Percentiles rank a stretch among this genome's conserved stretches.
These are phyloP conservation scores for Nemania diffusa DNA, from an alignment of 2,329 filamentous ascomycete genomes.

Conservation along the genomic window DNA sequence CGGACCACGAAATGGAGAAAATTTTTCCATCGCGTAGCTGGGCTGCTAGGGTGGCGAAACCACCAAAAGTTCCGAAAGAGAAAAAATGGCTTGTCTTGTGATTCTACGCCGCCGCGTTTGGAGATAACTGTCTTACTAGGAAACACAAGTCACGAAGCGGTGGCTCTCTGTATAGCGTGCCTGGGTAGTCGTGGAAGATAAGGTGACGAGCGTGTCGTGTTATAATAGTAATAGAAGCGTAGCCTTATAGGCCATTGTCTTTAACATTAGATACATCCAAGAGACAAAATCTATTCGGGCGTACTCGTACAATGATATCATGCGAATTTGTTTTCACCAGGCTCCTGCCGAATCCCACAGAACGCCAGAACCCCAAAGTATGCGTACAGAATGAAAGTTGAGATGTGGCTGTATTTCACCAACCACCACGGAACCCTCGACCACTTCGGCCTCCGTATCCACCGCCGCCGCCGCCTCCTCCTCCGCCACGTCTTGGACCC, in stretches of 20 bases:
- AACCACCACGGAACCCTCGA: conserved; percentile 60
- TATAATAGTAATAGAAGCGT: conserved; percentile 34
- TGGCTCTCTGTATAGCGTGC: neutral
- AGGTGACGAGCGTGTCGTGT: conserved; percentile 17
- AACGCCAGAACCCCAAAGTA: conserved; percentile 45
- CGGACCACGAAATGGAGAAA: too few relatives aligned
- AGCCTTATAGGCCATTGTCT: conserved; percentile 4
- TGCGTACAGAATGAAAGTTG: conserved; percentile 28
- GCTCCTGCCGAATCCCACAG: conserved; percentile 23
- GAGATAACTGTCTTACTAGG: neutral
- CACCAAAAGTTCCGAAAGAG: too few relatives aligned
- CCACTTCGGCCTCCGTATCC: conserved; percentile 54
- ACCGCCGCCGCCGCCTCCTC: conserved; percentile 58
- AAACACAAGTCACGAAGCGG: neutral
- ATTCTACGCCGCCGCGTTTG: neutral
- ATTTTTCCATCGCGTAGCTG: neutral
- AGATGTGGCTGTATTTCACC: conserved; percentile 14
- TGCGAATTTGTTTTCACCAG: conserved; percentile 30
- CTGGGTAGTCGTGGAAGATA: conserved; percentile 6
- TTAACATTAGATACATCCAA: conserved; percentile 9
- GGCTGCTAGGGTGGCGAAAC: neutral
- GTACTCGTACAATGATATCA: conserved; percentile 39
- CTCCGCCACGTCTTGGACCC: conserved; percentile 64
- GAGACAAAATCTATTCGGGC: conserved; percentile 27
- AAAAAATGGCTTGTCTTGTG: neutral